Evolutionary conservation across 768 basidiomycete species (phyloP), one percentile per base, ranked within the genome.

Genomic region (Tricholoma bakamatsutake): DNA sequence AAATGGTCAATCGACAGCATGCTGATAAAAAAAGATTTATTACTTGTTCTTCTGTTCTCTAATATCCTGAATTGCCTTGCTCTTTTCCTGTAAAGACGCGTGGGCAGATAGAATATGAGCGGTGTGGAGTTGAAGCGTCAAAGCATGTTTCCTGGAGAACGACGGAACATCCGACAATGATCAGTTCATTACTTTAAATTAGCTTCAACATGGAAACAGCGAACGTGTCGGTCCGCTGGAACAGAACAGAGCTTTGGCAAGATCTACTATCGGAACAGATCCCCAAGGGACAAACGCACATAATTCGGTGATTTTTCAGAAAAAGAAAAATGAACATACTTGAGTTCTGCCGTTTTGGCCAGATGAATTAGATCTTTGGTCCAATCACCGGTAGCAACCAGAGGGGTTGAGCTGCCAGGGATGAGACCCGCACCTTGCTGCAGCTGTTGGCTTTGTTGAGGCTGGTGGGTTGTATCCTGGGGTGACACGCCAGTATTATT

Each of bases 51-150:
- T 87, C 73, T 93, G 90, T 68, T 90, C 90, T 53, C 81, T 81
- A 45, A 93, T 73, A 65, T 92, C 90, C 70, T 92, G 87, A 13
- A 93, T 82, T 7, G 86, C 80, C 60, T 83, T 88, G 59, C 80
- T 80, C 67, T 90, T 91, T 66, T 87, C 82, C 57, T 91, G 88
- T 4, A 93, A 73, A 30, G 84, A 80, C 1, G 88, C 83, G 66
- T 93, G 90, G 5, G 89, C 89, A 7, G 90, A 90, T 2, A 93
- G 74, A 42, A 93, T 90, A 66, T 93, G 89, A 9, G 91, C 90
- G 9, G 91, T 93, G 61, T 93, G 91, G 34, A 93, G 73, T 68
- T 93, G 90, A 42, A 93, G 73, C 8, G 88, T 88, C 59, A 93
- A 67, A 4, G 89, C 89, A 66, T 92, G 90, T 71, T 91, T 91